These are phyloP conservation scores for Vanrija pseudolonga DNA, from an alignment of 1,284 basidiomycete genomes.

Conservation along the genomic window DNA sequence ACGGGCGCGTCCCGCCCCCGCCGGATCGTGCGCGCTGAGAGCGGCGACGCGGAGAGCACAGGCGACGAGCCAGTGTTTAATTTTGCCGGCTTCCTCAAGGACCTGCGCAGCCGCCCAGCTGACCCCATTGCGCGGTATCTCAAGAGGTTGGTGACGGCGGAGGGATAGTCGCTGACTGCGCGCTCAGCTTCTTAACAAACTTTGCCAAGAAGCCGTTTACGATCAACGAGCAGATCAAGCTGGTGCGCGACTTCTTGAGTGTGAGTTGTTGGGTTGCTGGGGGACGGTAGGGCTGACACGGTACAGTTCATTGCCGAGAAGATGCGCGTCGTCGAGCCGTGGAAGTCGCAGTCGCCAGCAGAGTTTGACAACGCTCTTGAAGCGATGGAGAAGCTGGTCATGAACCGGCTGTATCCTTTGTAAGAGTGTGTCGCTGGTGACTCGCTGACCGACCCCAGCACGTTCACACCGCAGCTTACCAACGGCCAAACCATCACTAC, in stretches of 20 bases:
- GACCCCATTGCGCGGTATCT: constrained; percentile 88
- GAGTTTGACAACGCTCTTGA: constrained; percentile 98
- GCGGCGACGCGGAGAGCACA: neutral
- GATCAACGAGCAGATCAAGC: constrained; percentile 83
- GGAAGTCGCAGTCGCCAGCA: constrained; percentile 67
- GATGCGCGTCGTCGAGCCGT: constrained; percentile 78
- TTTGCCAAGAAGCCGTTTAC: constrained; percentile 85
- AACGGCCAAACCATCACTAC: constrained; percentile 72
- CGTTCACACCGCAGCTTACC: constrained; percentile 78
- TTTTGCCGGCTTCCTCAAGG: constrained; percentile 67
- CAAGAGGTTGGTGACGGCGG: constrained; percentile 62
- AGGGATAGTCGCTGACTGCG: neutral
- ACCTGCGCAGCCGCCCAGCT: constrained; percentile 77
- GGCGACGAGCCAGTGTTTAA: constrained; percentile 41
- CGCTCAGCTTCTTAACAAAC: constrained; percentile 74
- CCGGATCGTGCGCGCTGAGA: neutral
- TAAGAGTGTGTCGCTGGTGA: constrained; percentile 48
- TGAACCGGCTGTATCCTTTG: constrained; percentile 96
- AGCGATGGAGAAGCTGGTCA: constrained; percentile 99
- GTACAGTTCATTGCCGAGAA: constrained; percentile 80
- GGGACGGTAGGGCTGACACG: constrained; percentile 1
- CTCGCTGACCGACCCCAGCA: constrained; percentile 54
- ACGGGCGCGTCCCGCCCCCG: neutral
- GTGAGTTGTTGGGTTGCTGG: constrained; percentile 56
- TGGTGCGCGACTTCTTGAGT: constrained; percentile 84